Base-by-base conservation (phyloP, 768 basidiomycete genomes). In the Mycena polygramma region DNA sequence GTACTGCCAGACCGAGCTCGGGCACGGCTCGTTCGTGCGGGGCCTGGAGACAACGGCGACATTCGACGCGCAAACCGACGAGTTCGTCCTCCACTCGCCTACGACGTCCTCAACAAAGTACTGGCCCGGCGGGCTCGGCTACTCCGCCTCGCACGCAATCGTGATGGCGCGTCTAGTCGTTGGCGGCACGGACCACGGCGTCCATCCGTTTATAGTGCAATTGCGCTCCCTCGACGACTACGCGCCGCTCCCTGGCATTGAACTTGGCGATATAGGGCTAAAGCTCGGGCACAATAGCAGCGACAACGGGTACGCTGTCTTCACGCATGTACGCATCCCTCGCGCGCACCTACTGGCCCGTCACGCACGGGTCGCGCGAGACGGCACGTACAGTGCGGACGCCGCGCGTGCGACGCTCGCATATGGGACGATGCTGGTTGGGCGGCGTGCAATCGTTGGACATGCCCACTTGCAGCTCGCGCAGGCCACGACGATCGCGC, bases 1-100 rank as follows among this genome's bases (percentile, higher is more conserved):
- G 9, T 79, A 79, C 41, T 75, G 73, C 39, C 78, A 75, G 62
- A 78, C 77, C 7, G 77, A 79, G 53, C 73, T 79, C 14, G 77
- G 76, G 10, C 77, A 79, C 58, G 77, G 78, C 13, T 77, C 76
- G 4, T 76, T 75, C 45, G 37, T 79, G n/a, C 73, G 77, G 7
- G 75, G 74, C 17, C 63, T 79, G 14, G 75, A 78, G 57, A 78
- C 78, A 17, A 76, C 76, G 7, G 77, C 78, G 43, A 77, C 73
- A 14, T 78, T 77, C 55, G 75, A 77, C 53, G 57, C 36, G 9
- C 24, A 63, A 11, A 69, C 73, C 6, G 77, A 76, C 41, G 75
- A 79, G 46, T 77, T 77, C 43, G 57, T 77, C 22, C 69, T 79
- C n/a, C 73, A 76, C 57, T 77, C 78, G 0, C 77, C 77, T 5